These are phyloP conservation scores for Fragosphaeria purpurea DNA, from an alignment of 2,329 filamentous ascomycete species.

Conservation along the genomic window DNA sequence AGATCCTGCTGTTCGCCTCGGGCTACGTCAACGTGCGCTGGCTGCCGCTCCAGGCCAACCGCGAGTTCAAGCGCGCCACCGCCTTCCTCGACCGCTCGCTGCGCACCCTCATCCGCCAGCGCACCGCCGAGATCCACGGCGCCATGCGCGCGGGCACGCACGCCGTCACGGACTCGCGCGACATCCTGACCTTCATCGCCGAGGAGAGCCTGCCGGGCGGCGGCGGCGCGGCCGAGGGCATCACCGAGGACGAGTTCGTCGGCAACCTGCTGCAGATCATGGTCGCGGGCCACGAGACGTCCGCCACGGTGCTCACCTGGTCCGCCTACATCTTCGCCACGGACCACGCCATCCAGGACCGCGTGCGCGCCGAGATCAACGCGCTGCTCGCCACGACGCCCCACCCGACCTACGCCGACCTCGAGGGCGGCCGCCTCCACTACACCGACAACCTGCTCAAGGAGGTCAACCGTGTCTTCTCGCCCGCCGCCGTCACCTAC, in stretches of 20 bases:
- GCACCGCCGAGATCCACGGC: slow-evolving; percentile 16
- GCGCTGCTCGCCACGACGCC: slow-evolving; percentile 24
- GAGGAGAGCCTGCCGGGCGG: slow-evolving; percentile 15
- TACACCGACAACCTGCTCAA: slow-evolving; percentile 26
- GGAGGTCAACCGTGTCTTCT: slow-evolving; percentile 25
- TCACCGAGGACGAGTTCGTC: slow-evolving; percentile 16
- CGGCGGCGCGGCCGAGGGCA: slow-evolving; percentile 10
- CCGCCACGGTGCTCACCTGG: slow-evolving; percentile 24
- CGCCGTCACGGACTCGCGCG: slow-evolving; percentile 11
- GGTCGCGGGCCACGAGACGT: slow-evolving; percentile 23
- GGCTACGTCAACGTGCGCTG: slow-evolving; percentile 17
- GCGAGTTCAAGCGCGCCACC: slow-evolving; percentile 18
- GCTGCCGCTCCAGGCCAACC: slow-evolving; percentile 20
- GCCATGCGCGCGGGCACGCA: slow-evolving; percentile 13
- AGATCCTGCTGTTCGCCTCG: slow-evolving; percentile 6
- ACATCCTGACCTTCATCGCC: slow-evolving; percentile 19
- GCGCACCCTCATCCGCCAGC: slow-evolving; percentile 20
- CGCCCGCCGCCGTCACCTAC: slow-evolving; percentile 14
- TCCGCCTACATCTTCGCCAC: slow-evolving; percentile 23
- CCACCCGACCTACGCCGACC: slow-evolving; percentile 4
- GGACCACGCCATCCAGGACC: slow-evolving; percentile 22
- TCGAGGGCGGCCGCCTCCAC: slow-evolving; percentile 13
- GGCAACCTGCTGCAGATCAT: slow-evolving; percentile 13
- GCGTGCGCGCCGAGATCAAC: slow-evolving; percentile 25
- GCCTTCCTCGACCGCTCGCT: slow-evolving; percentile 17